Percentiles rank a stretch among this genome's conserved stretches.
Conservation (phyloP, 2,329 filamentous ascomycete genomes). For the Phyllosticta citribraziliensis region DNA sequence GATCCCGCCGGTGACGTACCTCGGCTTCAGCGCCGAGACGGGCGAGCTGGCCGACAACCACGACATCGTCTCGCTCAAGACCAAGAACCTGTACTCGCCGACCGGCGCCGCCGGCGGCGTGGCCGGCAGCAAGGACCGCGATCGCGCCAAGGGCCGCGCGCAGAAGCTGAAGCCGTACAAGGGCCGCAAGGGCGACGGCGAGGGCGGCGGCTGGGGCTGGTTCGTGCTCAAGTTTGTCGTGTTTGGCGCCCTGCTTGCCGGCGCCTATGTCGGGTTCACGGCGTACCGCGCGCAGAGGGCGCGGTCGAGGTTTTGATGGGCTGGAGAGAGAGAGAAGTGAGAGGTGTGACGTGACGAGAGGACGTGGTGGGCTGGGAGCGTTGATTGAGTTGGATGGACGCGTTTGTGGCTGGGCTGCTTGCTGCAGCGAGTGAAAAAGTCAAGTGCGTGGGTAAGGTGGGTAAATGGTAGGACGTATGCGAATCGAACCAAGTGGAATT, state of each 20-base stretch:
- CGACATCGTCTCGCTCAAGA: constrained; percentile 80
- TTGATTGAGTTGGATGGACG: too few species aligned
- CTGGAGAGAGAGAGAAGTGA: too few species aligned
- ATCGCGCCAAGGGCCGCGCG: constrained; percentile 20
- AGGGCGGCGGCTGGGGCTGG: constrained; percentile 49
- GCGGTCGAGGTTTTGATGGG: constrained; percentile 34
- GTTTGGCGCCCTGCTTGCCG: constrained; percentile 59
- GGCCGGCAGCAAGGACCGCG: constrained; percentile 17
- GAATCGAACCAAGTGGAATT: too few species aligned
- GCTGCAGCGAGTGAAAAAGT: too few species aligned
- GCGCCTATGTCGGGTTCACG: constrained; percentile 78
- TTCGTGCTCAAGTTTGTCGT: constrained; percentile 75
- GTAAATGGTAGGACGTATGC: too few species aligned
- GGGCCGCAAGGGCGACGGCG: constrained; percentile 29
- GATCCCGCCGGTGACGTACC: constrained; percentile 62
- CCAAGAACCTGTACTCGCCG: constrained; percentile 79
- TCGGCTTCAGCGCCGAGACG: constrained; percentile 71
- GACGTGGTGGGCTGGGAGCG: too few species aligned
- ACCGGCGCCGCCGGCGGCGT: constrained; percentile 25
- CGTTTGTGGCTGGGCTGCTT: too few species aligned
- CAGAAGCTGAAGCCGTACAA: constrained; percentile 34
- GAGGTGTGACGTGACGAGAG: too few species aligned
- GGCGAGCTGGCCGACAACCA: constrained; percentile 96
- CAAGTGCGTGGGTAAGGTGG: too few species aligned
- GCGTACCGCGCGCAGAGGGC: constrained; percentile 59